Evolutionary conservation across 768 basidiomycete genomes (phyloP), one percentile per base, ranked within the genome.

Genomic region (Boletus sp.): DNA sequence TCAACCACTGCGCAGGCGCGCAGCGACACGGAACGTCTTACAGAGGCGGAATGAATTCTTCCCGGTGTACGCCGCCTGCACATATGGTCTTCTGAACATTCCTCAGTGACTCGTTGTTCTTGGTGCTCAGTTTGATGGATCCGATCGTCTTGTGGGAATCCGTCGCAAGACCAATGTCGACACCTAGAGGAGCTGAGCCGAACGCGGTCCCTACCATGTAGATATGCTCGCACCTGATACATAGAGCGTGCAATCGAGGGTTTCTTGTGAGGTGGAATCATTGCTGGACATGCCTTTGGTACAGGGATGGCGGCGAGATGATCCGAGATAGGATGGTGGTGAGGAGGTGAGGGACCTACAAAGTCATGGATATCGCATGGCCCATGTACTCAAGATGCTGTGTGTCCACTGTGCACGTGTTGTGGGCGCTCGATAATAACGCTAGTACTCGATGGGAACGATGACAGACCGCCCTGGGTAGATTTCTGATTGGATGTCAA

Each of bases 21-120:
- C 36, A 35, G 36, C 30, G 7, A 40, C 9, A 15, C 6, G 17
- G 28, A 32, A 15, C 8, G 30, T 17, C 62, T 47, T 49, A 63
- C 61, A 63, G 49, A 45, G 61, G 53, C 1, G 42, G 37, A 18
- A 18, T 1, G 24, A 63, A 55, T 18, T 59, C 17, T 15, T 50
- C 44, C 4, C 10, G 20, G 32, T 59, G 50, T n/a, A 3, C 10
- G 0, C 33, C 37, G 14, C 42, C 50, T 7, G 47, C 47, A 20
- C 5, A 32, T 17, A 39, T 17, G 12, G 17, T 6, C 37, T 39
- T 39, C 8, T 39, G 15, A n/a, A 51, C 5, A 17, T 55, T 28
- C 18, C 2, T 36, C 9, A n/a, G 7, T 3, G 15, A 24, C 4
- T 35, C 4, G 14, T 20, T 6, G 37, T 40, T 51, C 30, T 56